Evolutionary conservation across 805 yeast species (phyloP).

Genomic region (Candida endomychidarum): DNA sequence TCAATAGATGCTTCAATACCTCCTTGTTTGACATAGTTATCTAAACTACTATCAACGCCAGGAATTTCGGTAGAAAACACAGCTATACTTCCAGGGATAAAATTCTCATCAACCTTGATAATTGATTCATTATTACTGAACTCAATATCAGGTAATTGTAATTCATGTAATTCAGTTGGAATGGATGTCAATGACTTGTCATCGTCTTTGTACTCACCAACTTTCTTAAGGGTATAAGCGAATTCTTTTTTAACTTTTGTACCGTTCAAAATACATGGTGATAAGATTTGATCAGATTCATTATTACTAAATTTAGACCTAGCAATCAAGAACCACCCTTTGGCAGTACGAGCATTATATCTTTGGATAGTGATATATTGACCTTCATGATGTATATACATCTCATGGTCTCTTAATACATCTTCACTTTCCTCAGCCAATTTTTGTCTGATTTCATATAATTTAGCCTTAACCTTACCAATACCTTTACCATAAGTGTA

Average conservation of each 20-base stretch:
- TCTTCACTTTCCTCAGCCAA: slow-evolving; percentile 61
- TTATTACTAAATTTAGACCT: slow-evolving; percentile 66
- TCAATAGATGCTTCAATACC: slow-evolving; percentile 70
- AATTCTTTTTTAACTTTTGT: slow-evolving; percentile 57
- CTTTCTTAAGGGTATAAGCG: slow-evolving; percentile 54
- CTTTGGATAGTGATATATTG: slow-evolving; percentile 91
- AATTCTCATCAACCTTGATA: slow-evolving; percentile 56
- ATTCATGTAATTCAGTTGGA: slow-evolving; percentile 58
- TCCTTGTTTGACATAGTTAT: slow-evolving; percentile 66
- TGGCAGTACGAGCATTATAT: slow-evolving; percentile 77
- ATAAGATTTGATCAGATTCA: slow-evolving; percentile 50
- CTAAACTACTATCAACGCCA: slow-evolving; percentile 64
- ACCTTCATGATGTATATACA: slow-evolving; percentile 92
- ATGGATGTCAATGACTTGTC: slow-evolving; percentile 54
- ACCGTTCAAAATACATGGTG: slow-evolving; percentile 61
- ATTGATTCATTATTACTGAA: slow-evolving; percentile 48
- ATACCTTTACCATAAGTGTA: slow-evolving; percentile 71
- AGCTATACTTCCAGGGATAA: slow-evolving; percentile 91
- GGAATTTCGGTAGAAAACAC: slow-evolving; percentile 71
- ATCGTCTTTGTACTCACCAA: slow-evolving; percentile 48
- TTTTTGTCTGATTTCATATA: slow-evolving; percentile 56
- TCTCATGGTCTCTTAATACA: slow-evolving; percentile 62
- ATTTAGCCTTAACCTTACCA: slow-evolving; percentile 61
- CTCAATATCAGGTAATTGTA: slow-evolving; percentile 51
- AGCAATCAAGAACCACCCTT: slow-evolving; percentile 86